A percentile compares a stretch with the other conserved stretches of the same genome.
Evolutionary conservation across 345 rosid genomes (phyloP).

Genomic region (Jatropha curcas): DNA sequence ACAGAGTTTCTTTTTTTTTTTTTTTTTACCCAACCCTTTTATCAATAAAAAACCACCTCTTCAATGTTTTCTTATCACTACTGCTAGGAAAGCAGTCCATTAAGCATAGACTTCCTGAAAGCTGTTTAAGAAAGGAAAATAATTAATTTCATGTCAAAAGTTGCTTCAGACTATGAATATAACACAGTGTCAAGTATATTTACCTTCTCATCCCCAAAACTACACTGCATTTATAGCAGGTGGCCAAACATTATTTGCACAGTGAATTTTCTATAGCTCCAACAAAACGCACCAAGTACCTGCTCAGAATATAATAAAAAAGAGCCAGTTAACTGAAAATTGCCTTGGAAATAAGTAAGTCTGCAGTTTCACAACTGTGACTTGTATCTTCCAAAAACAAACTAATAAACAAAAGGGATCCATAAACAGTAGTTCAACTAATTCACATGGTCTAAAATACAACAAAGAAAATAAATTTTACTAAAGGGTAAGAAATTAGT

Average conservation of each 20-base stretch:
- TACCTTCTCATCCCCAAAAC: slow-evolving; percentile 75
- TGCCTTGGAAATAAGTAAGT: slow-evolving; percentile 2
- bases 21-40: slow-evolving; percentile 77
- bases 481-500: not conserved
- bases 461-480: too few species aligned
- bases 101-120: slow-evolving; percentile 50
- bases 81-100: slow-evolving; percentile 68
- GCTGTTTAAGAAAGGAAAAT: slow-evolving; percentile 35
- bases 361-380: not conserved
- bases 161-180: slow-evolving; percentile 6
- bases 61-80: slow-evolving; percentile 81
- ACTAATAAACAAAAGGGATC: not conserved
- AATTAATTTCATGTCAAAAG: not conserved
- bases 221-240: slow-evolving; percentile 40
- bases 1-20: too few species aligned
- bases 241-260: slow-evolving; percentile 34
- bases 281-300: slow-evolving; percentile 16
- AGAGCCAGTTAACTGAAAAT: slow-evolving; percentile 7
- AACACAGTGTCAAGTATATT: not conserved
- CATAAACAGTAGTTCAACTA: not conserved
- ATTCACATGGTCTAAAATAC: not conserved
- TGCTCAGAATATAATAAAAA: slow-evolving; percentile 5
- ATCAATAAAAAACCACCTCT: slow-evolving; percentile 94
- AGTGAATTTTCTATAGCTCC: not conserved
- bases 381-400: not conserved